A percentile compares a stretch with the other conserved stretches of the same genome.
phyloP scores from a whole-genome alignment of 805 yeast species.

The Dipodascus geniculatus region DNA sequence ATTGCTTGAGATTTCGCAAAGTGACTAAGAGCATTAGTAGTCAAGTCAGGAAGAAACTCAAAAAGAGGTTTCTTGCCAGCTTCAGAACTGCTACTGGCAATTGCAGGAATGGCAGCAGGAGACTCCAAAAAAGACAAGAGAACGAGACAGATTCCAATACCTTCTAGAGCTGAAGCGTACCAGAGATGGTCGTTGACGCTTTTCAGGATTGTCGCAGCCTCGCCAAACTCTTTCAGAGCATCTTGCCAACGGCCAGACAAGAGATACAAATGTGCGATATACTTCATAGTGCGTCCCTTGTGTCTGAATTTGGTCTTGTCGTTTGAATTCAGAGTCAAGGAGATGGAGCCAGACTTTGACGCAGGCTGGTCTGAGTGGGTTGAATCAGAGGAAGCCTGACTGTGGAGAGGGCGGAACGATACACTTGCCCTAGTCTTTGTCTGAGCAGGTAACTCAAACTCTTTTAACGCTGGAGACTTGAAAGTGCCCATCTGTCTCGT shows the following conservation, averaged over 20 bases:
- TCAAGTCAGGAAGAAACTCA: slow-evolving; percentile 18
- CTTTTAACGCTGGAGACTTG: slow-evolving; percentile 51
- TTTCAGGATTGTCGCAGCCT: slow-evolving; percentile 49
- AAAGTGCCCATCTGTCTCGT: slow-evolving; percentile 71
- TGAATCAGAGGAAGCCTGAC: slow-evolving; percentile 1
- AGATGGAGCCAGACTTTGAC: slow-evolving; percentile 5
- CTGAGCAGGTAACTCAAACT: slow-evolving; percentile 12
- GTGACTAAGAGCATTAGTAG: slow-evolving; percentile 23
- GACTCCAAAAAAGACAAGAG: slow-evolving; percentile 46
- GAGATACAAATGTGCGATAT: slow-evolving; percentile 64
- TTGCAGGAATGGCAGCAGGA: slow-evolving; percentile 30
- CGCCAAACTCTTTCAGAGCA: slow-evolving; percentile 65
- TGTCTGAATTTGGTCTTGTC: slow-evolving; percentile 35
- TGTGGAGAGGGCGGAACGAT: slow-evolving; percentile 5
- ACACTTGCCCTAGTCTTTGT: not conserved
- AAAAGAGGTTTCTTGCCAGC: slow-evolving; percentile 7
- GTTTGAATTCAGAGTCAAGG: slow-evolving; percentile 22
- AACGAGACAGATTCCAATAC: slow-evolving; percentile 54
- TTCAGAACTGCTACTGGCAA: not conserved
- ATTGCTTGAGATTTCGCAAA: slow-evolving; percentile 43
- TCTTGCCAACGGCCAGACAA: slow-evolving; percentile 68
- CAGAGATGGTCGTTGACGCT: slow-evolving; percentile 67
- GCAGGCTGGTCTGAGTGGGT: slow-evolving; percentile 12
- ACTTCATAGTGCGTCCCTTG: slow-evolving; percentile 64
- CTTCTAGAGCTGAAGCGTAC: slow-evolving; percentile 84